Evolutionary conservation across 257 asterid species (phyloP).

Genomic region (Penstemon newberryi): DNA sequence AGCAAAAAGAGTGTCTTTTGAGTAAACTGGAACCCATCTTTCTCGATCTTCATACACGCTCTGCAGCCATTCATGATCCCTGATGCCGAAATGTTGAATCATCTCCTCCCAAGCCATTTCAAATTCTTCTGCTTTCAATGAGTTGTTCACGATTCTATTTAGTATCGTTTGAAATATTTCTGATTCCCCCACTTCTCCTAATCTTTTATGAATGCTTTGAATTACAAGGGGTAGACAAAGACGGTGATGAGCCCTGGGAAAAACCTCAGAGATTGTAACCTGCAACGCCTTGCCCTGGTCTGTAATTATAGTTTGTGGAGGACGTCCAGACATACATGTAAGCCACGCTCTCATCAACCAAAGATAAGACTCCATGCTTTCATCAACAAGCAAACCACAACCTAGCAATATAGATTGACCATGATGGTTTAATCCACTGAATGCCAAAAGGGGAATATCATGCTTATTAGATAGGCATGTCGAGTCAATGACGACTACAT

Average conservation of each 20-base stretch:
- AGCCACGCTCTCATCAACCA: constrained; percentile 67
- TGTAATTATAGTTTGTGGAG: constrained; percentile 54
- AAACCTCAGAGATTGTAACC: constrained; percentile 50
- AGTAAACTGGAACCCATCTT: constrained; percentile 55
- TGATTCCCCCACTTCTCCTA: constrained; percentile 39
- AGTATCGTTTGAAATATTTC: constrained; percentile 38
- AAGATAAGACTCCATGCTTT: constrained; percentile 42
- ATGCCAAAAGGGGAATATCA: constrained; percentile 38
- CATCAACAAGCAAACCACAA: constrained; percentile 51
- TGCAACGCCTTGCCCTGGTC: constrained; percentile 42
- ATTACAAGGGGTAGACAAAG: constrained; percentile 46
- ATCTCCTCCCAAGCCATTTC: constrained; percentile 58
- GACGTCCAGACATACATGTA: constrained; percentile 48
- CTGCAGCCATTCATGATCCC: constrained; percentile 46
- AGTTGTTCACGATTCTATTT: constrained; percentile 40
- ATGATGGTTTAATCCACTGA: constrained; percentile 59
- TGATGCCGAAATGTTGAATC: constrained; percentile 41
- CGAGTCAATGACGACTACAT: constrained; percentile 47
- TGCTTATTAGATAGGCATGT: constrained; percentile 35
- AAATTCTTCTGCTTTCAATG: constrained; percentile 48
- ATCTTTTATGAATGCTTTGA: constrained; percentile 33
- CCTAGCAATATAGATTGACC: constrained; percentile 46
- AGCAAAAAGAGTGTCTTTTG: constrained; percentile 41
- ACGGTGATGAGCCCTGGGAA: constrained; percentile 54
- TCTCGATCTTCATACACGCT: constrained; percentile 52